A percentile compares a stretch with the other conserved stretches of the same genome.
phyloP scores from a whole-genome alignment of 106 monocot species.

The Acorus gramineus region DNA sequence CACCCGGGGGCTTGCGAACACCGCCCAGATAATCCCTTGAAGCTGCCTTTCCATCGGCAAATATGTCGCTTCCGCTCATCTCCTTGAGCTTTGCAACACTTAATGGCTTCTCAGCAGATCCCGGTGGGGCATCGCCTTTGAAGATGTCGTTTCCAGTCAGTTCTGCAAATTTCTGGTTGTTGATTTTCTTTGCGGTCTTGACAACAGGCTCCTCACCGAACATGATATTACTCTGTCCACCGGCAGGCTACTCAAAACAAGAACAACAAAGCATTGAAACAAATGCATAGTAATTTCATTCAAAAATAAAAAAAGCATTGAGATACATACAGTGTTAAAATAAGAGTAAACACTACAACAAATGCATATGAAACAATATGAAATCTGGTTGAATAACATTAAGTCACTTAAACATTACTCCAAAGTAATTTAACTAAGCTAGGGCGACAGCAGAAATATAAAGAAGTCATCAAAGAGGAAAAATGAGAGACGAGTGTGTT shows the following conservation, averaged over 20 bases:
- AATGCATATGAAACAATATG: no score
- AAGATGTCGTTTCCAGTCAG: slow-evolving; percentile 76
- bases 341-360: no score
- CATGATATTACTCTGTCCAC: slow-evolving; percentile 41
- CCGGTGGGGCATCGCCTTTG: slow-evolving; percentile 41
- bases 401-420: no score
- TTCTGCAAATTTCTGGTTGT: slow-evolving; percentile 63
- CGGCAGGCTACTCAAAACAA: slow-evolving; percentile 28
- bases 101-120: slow-evolving; percentile 48
- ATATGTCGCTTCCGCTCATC: slow-evolving; percentile 77
- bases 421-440: no score
- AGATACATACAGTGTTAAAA: no score
- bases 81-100: slow-evolving; percentile 58
- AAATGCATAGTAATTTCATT: no score
- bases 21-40: slow-evolving; percentile 56
- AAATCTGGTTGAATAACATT: no score
- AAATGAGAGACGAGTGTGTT: no score
- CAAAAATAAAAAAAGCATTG: no score
- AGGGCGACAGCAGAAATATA: no score
- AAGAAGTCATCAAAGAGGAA: no score
- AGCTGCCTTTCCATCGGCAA: slow-evolving; percentile 56
- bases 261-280: not conserved
- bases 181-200: slow-evolving; percentile 58
- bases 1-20: slow-evolving; percentile 71
- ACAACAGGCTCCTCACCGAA: slow-evolving; percentile 36